Evolutionary conservation across 306 rosid species (phyloP).

Genomic region (Sechiopsis laciniata): DNA sequence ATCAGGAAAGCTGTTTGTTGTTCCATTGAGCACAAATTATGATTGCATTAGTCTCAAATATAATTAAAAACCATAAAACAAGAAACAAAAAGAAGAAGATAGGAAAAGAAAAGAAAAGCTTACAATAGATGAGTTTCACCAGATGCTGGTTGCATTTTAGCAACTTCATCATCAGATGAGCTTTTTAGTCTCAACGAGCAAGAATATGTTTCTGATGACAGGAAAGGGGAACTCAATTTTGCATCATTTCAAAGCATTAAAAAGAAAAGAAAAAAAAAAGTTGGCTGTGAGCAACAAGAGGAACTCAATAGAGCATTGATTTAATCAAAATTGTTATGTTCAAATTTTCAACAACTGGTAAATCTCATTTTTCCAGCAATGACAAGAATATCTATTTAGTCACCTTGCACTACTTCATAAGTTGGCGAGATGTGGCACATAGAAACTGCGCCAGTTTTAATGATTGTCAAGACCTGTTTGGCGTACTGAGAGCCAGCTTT

Average conservation of each 20-base stretch:
- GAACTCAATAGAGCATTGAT: background rate
- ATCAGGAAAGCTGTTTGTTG: conserved; percentile 77
- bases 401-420: conserved; percentile 83
- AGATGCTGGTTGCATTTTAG: conserved; percentile 91
- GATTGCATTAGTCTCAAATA: background rate
- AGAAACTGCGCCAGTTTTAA: conserved; percentile 73
- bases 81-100: background rate
- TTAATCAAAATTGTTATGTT: background rate
- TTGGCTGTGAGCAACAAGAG: background rate
- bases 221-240: background rate
- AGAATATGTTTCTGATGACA: conserved; percentile 64
- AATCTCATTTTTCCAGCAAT: background rate
- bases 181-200: conserved; percentile 81
- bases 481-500: conserved; percentile 80
- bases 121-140: conserved; percentile 85
- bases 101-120: conserved; percentile 20
- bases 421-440: conserved; percentile 70
- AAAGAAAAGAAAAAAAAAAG: background rate
- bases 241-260: background rate
- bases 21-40: conserved; percentile 21
- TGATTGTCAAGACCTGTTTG: conserved; percentile 79
- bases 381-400: background rate
- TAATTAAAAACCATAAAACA: background rate
- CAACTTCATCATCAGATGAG: conserved; percentile 63
- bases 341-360: background rate